phyloP scores from a whole-genome alignment of 1,284 basidiomycete species.

The Agaricales sp. region DNA sequence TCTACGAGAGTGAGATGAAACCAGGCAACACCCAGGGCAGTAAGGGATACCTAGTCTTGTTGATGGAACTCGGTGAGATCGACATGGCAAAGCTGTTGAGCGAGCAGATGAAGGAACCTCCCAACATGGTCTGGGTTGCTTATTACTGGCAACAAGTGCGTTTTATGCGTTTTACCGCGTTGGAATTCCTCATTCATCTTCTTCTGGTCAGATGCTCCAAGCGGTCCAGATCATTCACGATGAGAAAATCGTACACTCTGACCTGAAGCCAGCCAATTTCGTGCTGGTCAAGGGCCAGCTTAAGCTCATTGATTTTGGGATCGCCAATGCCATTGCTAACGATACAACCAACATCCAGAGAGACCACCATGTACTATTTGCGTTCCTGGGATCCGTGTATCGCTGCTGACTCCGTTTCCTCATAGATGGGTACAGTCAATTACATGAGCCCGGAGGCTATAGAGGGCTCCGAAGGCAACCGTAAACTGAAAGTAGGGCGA shows the following conservation, averaged over 20 bases:
- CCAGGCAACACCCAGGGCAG: slow-evolving; percentile 44
- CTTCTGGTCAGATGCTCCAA: slow-evolving; percentile 82
- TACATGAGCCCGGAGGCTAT: slow-evolving; percentile 96
- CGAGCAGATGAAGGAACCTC: slow-evolving; percentile 70
- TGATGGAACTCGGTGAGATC: slow-evolving; percentile 93
- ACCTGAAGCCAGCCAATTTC: slow-evolving; percentile 94
- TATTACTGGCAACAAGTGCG: slow-evolving; percentile 92
- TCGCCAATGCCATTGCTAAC: slow-evolving; percentile 93
- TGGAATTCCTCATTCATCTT: slow-evolving; percentile 1
- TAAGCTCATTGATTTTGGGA: slow-evolving; percentile 95
- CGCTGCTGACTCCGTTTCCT: slow-evolving; percentile 7
- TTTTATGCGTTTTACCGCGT: slow-evolving; percentile 3
- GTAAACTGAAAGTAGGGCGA: slow-evolving; percentile 73
- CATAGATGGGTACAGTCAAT: slow-evolving; percentile 84
- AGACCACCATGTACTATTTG: slow-evolving; percentile 69
- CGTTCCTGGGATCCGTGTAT: not conserved
- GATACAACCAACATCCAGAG: slow-evolving; percentile 96
- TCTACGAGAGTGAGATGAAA: slow-evolving; percentile 80
- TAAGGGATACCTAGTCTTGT: slow-evolving; percentile 65
- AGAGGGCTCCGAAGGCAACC: slow-evolving; percentile 69
- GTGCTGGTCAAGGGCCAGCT: slow-evolving; percentile 88
- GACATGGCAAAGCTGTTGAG: slow-evolving; percentile 76
- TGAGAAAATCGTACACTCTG: slow-evolving; percentile 94
- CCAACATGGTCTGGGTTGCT: slow-evolving; percentile 88
- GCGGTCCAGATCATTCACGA: slow-evolving; percentile 93